Evolutionary conservation across 2,329 filamentous ascomycete species (phyloP), one percentile per base, ranked within the genome.

Genomic region (Meredithiella fracta): DNA sequence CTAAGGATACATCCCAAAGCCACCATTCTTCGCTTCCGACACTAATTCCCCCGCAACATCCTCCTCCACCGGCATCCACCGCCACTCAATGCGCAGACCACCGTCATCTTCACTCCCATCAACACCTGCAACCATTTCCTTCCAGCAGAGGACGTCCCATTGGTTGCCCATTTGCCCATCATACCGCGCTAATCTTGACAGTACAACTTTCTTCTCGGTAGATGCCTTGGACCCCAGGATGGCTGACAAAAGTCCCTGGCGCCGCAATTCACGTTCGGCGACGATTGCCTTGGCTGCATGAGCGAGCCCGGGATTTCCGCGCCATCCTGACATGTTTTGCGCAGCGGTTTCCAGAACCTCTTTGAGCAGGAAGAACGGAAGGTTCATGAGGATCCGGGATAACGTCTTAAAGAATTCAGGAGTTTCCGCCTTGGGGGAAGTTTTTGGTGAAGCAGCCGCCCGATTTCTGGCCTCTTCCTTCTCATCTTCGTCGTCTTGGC

Each of bases 341-440:
- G 72, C 72, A 5, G 63, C 60, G 11, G 71, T 72, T 62, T 85
- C 82, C 34, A 89, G 71, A 1, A 86, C 67, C 58, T 74, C 73
- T 66, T 84, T 82, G 23, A 90, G 70, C 26, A 82, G 70, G 14
- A 75, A 70, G 61, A 85, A 85, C 0, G 85, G 85, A 4, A 89
- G 68, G 42, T 85, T 86, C 54, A 87, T 68, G 1, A 90, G 70
- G 22, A 86, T 70, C 26, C 77, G 80, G 0, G 85, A 88, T 3
- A 89, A 68, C 0, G 75, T 67, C 0, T 72, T 70, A 23, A 74
- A 72, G 29, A 72, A 67, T 23, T 63, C 62, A 11, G 65, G 65
- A 22, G 63, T 64, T 17, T 44, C 20, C 11, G n/a, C 29, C 29
- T 34, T 34, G 29, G 29, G 29, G 29, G 29, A 5, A 34, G 29